Conservation (phyloP, 352 stramenopile genomes). For the Phytophthora cactorum region DNA sequence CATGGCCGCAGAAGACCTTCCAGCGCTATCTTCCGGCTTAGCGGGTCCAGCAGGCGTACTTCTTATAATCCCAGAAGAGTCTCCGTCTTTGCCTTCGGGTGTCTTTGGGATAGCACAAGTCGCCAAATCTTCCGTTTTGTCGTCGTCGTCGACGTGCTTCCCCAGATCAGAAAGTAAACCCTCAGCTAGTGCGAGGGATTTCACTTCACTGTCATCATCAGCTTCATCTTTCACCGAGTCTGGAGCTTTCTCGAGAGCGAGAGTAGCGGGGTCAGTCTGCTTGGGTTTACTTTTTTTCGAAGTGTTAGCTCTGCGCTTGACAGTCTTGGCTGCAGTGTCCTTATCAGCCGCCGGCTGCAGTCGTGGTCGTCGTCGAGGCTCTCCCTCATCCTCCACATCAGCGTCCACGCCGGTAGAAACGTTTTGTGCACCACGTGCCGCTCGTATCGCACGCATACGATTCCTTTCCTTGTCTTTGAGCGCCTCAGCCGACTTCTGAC, state of each 20-base stretch:
- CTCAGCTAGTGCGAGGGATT: background rate
- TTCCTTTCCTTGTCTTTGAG: slow-evolving; percentile 7
- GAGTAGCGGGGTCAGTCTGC: background rate
- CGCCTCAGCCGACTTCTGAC: background rate
- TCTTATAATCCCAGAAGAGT: background rate
- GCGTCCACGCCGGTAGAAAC: slow-evolving; percentile 4
- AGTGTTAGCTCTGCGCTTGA: slow-evolving; percentile 3
- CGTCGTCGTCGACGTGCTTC: background rate
- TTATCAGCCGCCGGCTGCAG: background rate
- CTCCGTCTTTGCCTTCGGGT: background rate
- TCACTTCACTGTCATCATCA: background rate
- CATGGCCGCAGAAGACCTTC: background rate
- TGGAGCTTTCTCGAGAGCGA: background rate
- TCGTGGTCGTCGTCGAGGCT: background rate
- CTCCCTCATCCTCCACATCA: slow-evolving; percentile 19
- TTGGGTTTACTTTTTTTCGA: background rate
- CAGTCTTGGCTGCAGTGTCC: background rate
- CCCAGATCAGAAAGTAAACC: background rate
- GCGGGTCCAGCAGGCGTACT: background rate
- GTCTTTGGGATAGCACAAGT: background rate
- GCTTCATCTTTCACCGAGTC: background rate
- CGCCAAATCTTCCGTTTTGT: background rate
- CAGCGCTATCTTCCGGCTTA: background rate
- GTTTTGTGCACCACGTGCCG: background rate
- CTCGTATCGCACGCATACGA: slow-evolving; percentile 9